Conservation (phyloP, 805 yeast genomes). For the Candida tibetensis region DNA sequence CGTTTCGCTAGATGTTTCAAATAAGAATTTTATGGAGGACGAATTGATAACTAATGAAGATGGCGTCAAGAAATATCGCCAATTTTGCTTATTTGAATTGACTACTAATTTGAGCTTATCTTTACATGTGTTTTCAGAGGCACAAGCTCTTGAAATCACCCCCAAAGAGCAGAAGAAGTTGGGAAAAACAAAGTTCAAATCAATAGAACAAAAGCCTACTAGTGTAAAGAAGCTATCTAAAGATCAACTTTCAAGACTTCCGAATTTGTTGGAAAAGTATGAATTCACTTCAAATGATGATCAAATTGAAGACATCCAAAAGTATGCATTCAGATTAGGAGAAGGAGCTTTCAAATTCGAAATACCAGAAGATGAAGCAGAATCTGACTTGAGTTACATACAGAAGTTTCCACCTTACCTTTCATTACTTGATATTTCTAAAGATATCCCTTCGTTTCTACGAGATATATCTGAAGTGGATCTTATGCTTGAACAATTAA, state of each 20-base stretch:
- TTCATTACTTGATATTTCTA: conserved; percentile 13
- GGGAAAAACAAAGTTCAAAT: background rate
- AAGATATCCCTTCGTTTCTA: conserved; percentile 13
- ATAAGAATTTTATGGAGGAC: conserved; percentile 4
- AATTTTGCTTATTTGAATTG: conserved; percentile 17
- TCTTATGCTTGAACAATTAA: conserved; percentile 31
- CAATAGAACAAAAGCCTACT: background rate
- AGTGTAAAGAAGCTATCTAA: background rate
- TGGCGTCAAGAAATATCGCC: conserved; percentile 3
- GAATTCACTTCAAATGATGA: conserved; percentile 1
- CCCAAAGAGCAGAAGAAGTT: background rate
- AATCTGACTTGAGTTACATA: background rate
- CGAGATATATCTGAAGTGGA: conserved; percentile 27
- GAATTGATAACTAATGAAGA: conserved; percentile 1
- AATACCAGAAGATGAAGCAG: background rate
- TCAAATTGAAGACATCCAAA: conserved; percentile 8
- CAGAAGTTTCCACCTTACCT: conserved; percentile 3
- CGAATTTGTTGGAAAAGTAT: background rate
- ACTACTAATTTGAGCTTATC: conserved; percentile 15
- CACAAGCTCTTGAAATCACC: background rate
- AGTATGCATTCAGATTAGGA: conserved; percentile 13
- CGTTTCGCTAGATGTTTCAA: background rate
- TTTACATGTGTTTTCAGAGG: conserved; percentile 8
- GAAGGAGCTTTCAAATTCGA: conserved; percentile 12
- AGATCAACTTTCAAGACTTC: background rate